Evolutionary conservation across 495 filamentous ascomycete genomes (phyloP).

Genomic region (Penicillium longicatenatum): DNA sequence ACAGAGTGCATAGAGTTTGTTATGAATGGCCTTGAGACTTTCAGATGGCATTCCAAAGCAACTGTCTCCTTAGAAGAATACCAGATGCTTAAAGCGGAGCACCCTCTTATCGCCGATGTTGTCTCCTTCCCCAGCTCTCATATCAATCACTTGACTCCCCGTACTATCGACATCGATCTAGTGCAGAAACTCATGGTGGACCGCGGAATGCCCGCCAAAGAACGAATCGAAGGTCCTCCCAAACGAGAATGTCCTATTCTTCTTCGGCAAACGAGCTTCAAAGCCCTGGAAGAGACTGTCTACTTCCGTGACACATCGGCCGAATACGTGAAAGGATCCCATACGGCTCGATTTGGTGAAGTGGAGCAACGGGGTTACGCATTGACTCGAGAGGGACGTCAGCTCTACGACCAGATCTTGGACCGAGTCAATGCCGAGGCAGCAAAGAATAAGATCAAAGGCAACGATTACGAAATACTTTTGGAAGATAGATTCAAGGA

Average conservation of each 20-base stretch:
- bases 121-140: constrained; percentile 43
- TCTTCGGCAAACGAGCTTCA: constrained; percentile 47
- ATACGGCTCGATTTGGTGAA: constrained; percentile 48
- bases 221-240: constrained; percentile 45
- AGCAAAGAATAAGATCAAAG: constrained; percentile 3
- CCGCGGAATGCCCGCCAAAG: constrained; percentile 38
- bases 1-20: constrained; percentile 35
- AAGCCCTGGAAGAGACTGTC: constrained; percentile 42
- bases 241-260: constrained; percentile 36
- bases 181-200: constrained; percentile 37
- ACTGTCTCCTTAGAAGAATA: constrained; percentile 42
- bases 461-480: constrained; percentile 22
- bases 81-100: constrained; percentile 34
- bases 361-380: constrained; percentile 47
- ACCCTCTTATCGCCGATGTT: constrained; percentile 45
- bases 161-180: constrained; percentile 45
- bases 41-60: constrained; percentile 42
- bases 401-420: constrained; percentile 42
- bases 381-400: constrained; percentile 38
- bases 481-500: constrained; percentile 26
- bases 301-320: constrained; percentile 26
- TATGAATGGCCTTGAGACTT: constrained; percentile 35
- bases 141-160: constrained; percentile 50
- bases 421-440: constrained; percentile 25
- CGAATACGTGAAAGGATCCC: constrained; percentile 30